Base-by-base conservation (phyloP, 306 rosid genomes). In the Hippophae tibetana region DNA sequence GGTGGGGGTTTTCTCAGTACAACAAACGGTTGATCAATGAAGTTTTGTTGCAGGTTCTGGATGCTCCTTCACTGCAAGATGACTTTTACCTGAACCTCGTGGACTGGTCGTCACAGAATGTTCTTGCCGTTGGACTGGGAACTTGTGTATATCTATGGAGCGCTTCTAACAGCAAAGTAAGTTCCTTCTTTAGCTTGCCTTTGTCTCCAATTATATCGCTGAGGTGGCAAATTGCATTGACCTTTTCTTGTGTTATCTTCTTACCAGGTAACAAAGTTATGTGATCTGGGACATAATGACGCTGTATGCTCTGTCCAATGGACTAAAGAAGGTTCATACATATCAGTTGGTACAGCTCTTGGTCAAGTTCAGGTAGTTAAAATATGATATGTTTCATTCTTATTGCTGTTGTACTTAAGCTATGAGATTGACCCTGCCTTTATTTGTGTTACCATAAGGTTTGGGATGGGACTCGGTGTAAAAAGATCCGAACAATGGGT, bases 11-110 rank as follows among this genome's bases (percentile, higher is more conserved):
- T 41, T 5, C 3, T 40, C 40, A 7, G 43, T 54, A 40, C 51
- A 46, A 63, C 11, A 13, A 45, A 60, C 50, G 59, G 8, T 65
- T 71, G 76, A 71, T 52, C 54, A 9, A 41, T 56, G 26, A 61
- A n/a, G 14, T 4, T 49, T 26, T 52, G 26, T 60, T 67, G 83
- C 84, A 93, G 99, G 94, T 93, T 82, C 61, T 93, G 56, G 99
- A 93, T 84, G 99, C 99, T 0, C 99, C 99, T 11, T 88, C 99
- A n/a, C 94, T 93, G 60, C 99, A 93, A 63, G 99, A 93, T 77
- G 99, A 93, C 69, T 93, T 93, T 68, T 93, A 93, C 72, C 82
- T 93, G 89, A 93, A 93, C 71, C 88, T 93, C 1, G 99, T 93
- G 65, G 99, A 93, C 67, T 93, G 99, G 99, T 93, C 99, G 43